These are phyloP conservation scores for Alloascoidea africana DNA, from an alignment of 805 yeast genomes.

Conservation along the genomic window DNA sequence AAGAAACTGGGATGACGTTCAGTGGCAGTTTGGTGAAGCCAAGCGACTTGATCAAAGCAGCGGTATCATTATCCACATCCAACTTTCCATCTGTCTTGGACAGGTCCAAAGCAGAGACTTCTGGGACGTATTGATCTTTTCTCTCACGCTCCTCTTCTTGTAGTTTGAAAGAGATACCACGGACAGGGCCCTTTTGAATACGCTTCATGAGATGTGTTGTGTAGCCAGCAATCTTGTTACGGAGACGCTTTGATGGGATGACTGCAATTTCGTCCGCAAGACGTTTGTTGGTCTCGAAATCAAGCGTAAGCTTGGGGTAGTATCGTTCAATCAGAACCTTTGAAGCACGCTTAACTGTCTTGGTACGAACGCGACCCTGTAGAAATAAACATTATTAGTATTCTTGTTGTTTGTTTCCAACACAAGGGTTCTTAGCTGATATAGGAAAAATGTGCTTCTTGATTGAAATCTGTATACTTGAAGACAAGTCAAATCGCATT, in stretches of 20 bases:
- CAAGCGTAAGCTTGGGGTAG: slow-evolving; percentile 99
- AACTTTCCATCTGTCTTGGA: slow-evolving; percentile 91
- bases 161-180: slow-evolving; percentile 99
- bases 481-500: no score
- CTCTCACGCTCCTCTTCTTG: slow-evolving; percentile 99
- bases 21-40: slow-evolving; percentile 32
- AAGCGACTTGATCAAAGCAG: slow-evolving; percentile 83
- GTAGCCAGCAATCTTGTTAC: slow-evolving; percentile 99
- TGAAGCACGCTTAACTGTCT: slow-evolving; percentile 99
- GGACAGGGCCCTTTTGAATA: slow-evolving; percentile 99
- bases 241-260: slow-evolving; percentile 98
- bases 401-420: no score
- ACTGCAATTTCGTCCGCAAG: slow-evolving; percentile 96
- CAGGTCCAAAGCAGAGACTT: slow-evolving; percentile 98
- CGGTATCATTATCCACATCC: slow-evolving; percentile 95
- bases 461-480: no score
- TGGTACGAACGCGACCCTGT: slow-evolving; percentile 99
- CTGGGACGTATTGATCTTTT: slow-evolving; percentile 99
- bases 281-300: slow-evolving; percentile 99
- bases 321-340: slow-evolving; percentile 98
- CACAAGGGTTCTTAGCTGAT: no score
- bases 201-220: slow-evolving; percentile 99
- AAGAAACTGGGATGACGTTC: neutral
- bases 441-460: no score
- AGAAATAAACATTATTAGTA: no score